Evolutionary conservation across 495 filamentous ascomycete genomes (phyloP).

Genomic region (Penicillium nucicola): DNA sequence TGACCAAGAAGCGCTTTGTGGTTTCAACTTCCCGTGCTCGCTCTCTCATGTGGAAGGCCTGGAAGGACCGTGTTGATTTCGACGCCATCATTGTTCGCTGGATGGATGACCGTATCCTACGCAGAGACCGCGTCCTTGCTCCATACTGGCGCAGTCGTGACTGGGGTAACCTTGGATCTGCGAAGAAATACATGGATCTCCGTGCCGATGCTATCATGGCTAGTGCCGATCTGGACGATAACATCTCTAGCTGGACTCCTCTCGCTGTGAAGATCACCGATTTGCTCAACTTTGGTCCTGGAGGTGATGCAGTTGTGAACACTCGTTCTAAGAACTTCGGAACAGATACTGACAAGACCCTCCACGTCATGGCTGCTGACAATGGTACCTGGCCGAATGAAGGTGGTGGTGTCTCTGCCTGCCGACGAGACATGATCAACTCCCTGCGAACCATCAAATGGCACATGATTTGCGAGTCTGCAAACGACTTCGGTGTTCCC

Average conservation of each 20-base stretch:
- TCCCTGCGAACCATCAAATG: constrained; percentile 58
- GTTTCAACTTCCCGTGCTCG: constrained; percentile 57
- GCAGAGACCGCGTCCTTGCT: constrained; percentile 51
- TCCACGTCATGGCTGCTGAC: constrained; percentile 63
- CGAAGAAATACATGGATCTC: constrained; percentile 53
- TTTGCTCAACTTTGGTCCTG: constrained; percentile 61
- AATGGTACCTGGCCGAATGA: constrained; percentile 66
- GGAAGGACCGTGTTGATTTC: constrained; percentile 56
- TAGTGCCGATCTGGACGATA: constrained; percentile 58
- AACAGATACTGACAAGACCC: constrained; percentile 49
- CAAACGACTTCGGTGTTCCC: constrained; percentile 63
- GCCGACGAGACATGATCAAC: constrained; percentile 67
- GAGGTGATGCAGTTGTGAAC: constrained; percentile 52
- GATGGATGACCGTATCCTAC: constrained; percentile 60
- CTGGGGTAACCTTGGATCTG: constrained; percentile 49
- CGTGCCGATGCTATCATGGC: constrained; percentile 58
- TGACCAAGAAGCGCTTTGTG: constrained; percentile 48
- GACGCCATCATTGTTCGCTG: constrained; percentile 61
- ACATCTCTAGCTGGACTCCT: constrained; percentile 56
- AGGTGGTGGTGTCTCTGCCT: constrained; percentile 64
- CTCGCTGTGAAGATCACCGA: constrained; percentile 62
- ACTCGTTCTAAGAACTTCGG: constrained; percentile 41
- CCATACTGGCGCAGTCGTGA: constrained; percentile 59
- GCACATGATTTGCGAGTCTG: constrained; percentile 65
- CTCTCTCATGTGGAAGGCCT: constrained; percentile 62